Conservation (phyloP, 805 yeast species). For the Schwanniomyces occidentalis region DNA sequence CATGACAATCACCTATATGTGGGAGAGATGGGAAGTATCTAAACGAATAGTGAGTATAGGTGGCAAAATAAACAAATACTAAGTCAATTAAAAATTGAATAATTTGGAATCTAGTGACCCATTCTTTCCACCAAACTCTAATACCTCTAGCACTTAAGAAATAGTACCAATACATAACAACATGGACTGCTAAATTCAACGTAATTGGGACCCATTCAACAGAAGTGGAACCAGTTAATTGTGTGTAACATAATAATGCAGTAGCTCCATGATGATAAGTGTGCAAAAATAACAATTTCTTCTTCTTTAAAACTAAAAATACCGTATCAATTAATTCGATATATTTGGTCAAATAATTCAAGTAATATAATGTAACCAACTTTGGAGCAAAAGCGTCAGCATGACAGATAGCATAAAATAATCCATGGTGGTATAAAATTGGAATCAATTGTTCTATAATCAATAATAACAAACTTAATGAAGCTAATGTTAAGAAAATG, state of each 20-base stretch:
- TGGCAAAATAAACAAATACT: constrained; percentile 88
- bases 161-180: constrained; percentile 97
- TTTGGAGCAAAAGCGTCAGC: constrained; percentile 78
- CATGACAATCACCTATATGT: constrained; percentile 77
- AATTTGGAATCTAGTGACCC: constrained; percentile 97
- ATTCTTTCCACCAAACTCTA: constrained; percentile 98
- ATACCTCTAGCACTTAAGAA: constrained; percentile 90
- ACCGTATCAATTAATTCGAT: constrained; percentile 88
- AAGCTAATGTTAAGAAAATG: constrained; percentile 66
- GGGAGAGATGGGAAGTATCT: constrained; percentile 67
- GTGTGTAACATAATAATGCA: constrained; percentile 90
- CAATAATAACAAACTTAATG: constrained; percentile 65
- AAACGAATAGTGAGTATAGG: constrained; percentile 84
- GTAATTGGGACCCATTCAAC: constrained; percentile 95
- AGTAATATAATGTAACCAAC: constrained; percentile 80
- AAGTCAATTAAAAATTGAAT: constrained; percentile 89
- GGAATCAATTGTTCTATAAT: constrained; percentile 86
- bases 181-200: constrained; percentile 88
- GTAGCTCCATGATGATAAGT: constrained; percentile 99
- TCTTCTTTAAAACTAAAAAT: constrained; percentile 87
- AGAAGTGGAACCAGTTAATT: constrained; percentile 84
- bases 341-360: constrained; percentile 89
- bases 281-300: constrained; percentile 88
- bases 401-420: constrained; percentile 82
- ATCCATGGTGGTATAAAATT: constrained; percentile 68